Conservation (phyloP, 2,329 filamentous ascomycete species). For the Seiridium unicorne region DNA sequence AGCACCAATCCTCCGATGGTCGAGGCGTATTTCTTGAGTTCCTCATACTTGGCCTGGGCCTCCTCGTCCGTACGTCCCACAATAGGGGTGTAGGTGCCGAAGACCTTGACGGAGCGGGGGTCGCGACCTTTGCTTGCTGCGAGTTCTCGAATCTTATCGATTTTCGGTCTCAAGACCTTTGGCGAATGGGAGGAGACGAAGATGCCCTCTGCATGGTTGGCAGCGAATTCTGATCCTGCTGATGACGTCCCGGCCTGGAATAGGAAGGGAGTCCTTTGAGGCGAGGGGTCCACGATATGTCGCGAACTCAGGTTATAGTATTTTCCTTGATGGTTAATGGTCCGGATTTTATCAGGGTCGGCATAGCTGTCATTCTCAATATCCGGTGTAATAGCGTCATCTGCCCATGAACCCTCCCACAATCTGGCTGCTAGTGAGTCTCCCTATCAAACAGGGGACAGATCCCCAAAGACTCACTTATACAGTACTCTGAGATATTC, state of each 20-base stretch:
- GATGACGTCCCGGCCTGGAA: slow-evolving; percentile 59
- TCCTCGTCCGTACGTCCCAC: slow-evolving; percentile 50
- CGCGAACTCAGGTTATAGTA: slow-evolving; percentile 46
- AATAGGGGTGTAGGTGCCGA: slow-evolving; percentile 48
- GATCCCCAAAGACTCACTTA: slow-evolving; percentile 39
- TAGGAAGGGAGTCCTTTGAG: slow-evolving; percentile 55
- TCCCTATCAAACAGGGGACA: background rate
- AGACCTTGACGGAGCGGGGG: slow-evolving; percentile 55
- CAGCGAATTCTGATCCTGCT: slow-evolving; percentile 54
- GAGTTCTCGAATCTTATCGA: slow-evolving; percentile 50
- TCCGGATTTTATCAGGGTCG: slow-evolving; percentile 56
- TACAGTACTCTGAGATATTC: slow-evolving; percentile 62
- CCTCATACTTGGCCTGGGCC: slow-evolving; percentile 49
- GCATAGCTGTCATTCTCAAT: slow-evolving; percentile 53
- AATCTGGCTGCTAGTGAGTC: slow-evolving; percentile 30
- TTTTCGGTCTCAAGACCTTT: slow-evolving; percentile 44
- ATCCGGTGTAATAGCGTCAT: slow-evolving; percentile 55
- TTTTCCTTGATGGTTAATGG: slow-evolving; percentile 59
- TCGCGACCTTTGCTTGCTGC: slow-evolving; percentile 52
- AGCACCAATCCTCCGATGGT: slow-evolving; percentile 53
- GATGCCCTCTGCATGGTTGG: slow-evolving; percentile 58
- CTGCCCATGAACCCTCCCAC: slow-evolving; percentile 55
- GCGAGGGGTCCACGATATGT: slow-evolving; percentile 52
- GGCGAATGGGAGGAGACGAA: slow-evolving; percentile 56
- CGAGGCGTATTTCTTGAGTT: slow-evolving; percentile 50